phyloP scores from a whole-genome alignment of 768 basidiomycete species.

The Phlegmacium glaucopus region DNA sequence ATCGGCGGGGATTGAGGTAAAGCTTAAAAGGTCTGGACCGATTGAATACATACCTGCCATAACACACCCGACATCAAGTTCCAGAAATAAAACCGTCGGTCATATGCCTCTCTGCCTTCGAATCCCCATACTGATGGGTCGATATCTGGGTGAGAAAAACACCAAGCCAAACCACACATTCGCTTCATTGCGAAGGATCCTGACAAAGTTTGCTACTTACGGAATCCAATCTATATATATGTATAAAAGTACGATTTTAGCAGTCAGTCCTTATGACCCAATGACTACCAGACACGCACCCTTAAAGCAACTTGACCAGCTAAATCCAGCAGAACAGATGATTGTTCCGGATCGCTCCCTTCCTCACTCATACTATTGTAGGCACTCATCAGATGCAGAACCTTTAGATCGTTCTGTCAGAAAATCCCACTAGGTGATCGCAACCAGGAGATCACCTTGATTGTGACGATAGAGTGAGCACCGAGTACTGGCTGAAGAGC shows the following conservation, averaged over 20 bases:
- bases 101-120: conserved; percentile 46
- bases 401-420: conserved; percentile 20
- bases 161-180: background rate
- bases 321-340: conserved; percentile 43
- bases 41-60: conserved; percentile 41
- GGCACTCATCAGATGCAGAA: conserved; percentile 49
- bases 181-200: background rate
- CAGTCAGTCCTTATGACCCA: background rate
- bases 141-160: conserved; percentile 31
- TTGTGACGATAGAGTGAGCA: conserved; percentile 42
- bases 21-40: too few species aligned
- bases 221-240: conserved; percentile 39
- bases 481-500: conserved; percentile 42
- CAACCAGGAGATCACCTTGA: conserved; percentile 29
- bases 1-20: too few species aligned
- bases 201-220: conserved; percentile 23
- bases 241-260: conserved; percentile 3
- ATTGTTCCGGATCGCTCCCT: conserved; percentile 46
- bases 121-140: conserved; percentile 52
- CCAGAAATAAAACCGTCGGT: conserved; percentile 54
- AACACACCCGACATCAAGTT: conserved; percentile 44
- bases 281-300: conserved; percentile 25
- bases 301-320: conserved; percentile 45
- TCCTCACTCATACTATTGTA: conserved; percentile 53
- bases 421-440: background rate